phyloP scores from a whole-genome alignment of 140 eudicot genomes.

The Bidens hawaiensis region DNA sequence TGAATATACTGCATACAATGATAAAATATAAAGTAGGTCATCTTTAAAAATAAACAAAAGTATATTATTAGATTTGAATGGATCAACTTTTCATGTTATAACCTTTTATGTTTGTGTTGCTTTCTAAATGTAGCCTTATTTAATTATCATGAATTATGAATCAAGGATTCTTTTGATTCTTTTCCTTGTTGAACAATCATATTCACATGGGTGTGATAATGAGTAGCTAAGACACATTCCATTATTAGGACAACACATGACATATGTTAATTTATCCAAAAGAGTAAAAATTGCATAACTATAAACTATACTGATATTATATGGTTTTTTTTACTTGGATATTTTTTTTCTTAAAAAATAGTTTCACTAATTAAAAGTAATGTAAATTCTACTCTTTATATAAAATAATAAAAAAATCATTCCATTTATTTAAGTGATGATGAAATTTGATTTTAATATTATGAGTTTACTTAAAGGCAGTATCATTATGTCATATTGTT shows the following conservation, averaged over 20 bases:
- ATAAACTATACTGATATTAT: neutral
- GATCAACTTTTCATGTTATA: constrained; percentile 6
- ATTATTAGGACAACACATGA: constrained; percentile 34
- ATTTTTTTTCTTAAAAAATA: too few relatives aligned
- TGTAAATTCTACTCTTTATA: too few relatives aligned
- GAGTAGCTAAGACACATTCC: constrained; percentile 22
- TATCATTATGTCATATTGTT: neutral
- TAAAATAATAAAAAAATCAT: too few relatives aligned
- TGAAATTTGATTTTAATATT: too few relatives aligned
- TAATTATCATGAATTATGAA: constrained; percentile 19
- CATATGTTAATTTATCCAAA: constrained; percentile 17
- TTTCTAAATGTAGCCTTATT: constrained; percentile 9
- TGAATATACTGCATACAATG: neutral
- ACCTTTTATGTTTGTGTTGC: constrained; percentile 4
- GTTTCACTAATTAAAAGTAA: too few relatives aligned
- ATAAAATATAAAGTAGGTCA: neutral
- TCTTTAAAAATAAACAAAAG: neutral
- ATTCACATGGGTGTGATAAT: constrained; percentile 41
- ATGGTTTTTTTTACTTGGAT: neutral
- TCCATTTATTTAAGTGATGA: too few relatives aligned
- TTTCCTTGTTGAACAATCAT: constrained; percentile 35
- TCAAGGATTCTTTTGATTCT: constrained; percentile 21
- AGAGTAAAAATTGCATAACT: neutral
- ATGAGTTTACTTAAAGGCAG: too few relatives aligned
- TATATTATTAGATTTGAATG: neutral